Conservation (phyloP, 1,284 basidiomycete genomes). For the Pseudozyma flocculosa region DNA sequence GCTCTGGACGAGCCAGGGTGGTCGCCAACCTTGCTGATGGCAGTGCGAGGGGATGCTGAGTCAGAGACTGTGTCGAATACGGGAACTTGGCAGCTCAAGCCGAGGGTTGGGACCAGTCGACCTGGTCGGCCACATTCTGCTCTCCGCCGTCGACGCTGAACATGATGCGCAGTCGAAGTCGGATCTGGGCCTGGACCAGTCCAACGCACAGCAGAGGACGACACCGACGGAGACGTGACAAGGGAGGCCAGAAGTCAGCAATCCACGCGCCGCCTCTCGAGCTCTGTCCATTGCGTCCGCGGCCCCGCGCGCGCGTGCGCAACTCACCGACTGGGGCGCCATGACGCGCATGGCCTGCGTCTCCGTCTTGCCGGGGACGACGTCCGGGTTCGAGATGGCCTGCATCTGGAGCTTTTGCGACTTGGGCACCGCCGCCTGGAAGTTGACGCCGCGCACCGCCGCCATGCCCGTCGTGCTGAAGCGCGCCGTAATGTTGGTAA, state of each 20-base stretch:
- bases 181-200: constrained; percentile 69
- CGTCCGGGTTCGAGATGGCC: constrained; percentile 83
- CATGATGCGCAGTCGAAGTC: constrained; percentile 81
- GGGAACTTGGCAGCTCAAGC: no score
- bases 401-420: constrained; percentile 98
- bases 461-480: constrained; percentile 72
- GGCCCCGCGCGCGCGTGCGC: no score
- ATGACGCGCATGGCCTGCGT: constrained; percentile 93
- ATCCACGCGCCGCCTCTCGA: no score
- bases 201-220: background rate
- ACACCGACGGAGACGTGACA: background rate
- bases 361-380: constrained; percentile 76
- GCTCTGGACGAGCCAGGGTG: no score
- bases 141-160: constrained; percentile 67
- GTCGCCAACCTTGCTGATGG: no score
- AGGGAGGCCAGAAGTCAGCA: background rate
- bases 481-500: constrained; percentile 84
- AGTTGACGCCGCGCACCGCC: constrained; percentile 67
- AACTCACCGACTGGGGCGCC: constrained; percentile 78
- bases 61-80: no score
- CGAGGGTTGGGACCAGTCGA: constrained; percentile 66
- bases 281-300: no score
- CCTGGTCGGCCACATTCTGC: constrained; percentile 80
- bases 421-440: constrained; percentile 98
- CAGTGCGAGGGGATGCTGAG: no score